A percentile compares a stretch with the other conserved stretches of the same genome.
These are phyloP conservation scores for Acrocalymma vagum DNA, from an alignment of 2,329 filamentous ascomycete genomes.

Conservation along the genomic window DNA sequence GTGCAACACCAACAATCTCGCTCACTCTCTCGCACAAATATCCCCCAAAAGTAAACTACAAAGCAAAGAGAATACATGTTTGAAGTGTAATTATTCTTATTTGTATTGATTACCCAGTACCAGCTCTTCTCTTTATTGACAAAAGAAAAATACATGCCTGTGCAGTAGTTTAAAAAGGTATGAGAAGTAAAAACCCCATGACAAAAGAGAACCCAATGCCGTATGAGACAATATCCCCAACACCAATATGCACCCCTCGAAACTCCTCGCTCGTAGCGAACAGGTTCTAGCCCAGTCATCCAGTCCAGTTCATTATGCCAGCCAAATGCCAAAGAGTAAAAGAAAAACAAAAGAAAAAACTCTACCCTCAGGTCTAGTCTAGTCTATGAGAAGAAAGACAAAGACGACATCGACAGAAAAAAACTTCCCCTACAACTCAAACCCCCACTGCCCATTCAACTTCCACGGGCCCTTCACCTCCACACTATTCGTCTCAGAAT, in stretches of 20 bases:
- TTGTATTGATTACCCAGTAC: too few relatives aligned
- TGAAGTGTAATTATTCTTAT: too few relatives aligned
- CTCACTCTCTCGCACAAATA: too few relatives aligned
- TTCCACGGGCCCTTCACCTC: slow-evolving; percentile 40
- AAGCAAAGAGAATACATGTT: too few relatives aligned
- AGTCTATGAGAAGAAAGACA: not conserved
- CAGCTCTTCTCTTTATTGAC: too few relatives aligned
- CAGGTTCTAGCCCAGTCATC: not conserved
- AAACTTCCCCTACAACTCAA: slow-evolving; percentile 21
- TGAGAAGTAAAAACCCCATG: too few relatives aligned
- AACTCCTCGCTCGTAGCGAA: not conserved
- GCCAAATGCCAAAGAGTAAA: not conserved
- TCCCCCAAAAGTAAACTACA: too few relatives aligned
- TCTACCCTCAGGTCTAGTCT: not conserved
- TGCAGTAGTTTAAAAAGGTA: too few relatives aligned
- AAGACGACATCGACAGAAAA: not conserved
- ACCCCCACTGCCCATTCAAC: slow-evolving; percentile 28
- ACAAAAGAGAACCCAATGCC: not conserved
- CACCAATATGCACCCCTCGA: too few relatives aligned
- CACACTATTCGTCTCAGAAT: slow-evolving; percentile 17
- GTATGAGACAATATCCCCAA: not conserved
- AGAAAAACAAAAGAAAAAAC: not conserved
- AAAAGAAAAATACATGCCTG: too few relatives aligned
- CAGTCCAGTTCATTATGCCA: too few relatives aligned
- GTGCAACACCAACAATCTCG: too few relatives aligned